Percentiles rank a stretch among this genome's conserved stretches.
phyloP scores from a whole-genome alignment of 768 basidiomycete genomes.

The Lentinus tigrinus region DNA sequence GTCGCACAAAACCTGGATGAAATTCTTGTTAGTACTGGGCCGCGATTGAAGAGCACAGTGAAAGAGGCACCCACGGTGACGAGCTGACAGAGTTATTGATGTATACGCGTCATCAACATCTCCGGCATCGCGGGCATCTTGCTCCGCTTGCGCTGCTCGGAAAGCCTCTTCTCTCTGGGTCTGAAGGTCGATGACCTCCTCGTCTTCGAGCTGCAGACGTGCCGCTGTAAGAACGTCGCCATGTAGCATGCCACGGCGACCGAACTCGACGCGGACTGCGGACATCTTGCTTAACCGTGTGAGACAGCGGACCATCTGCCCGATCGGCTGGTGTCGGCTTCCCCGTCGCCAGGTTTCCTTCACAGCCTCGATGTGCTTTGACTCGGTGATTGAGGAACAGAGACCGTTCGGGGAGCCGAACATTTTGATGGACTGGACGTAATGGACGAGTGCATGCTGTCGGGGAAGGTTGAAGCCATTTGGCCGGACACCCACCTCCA shows the following conservation, averaged over 20 bases:
- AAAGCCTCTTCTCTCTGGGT: too few species aligned
- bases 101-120: not conserved
- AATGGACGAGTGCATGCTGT: constrained; percentile 18
- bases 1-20: too few species aligned
- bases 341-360: constrained; percentile 24
- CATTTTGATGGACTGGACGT: constrained; percentile 4
- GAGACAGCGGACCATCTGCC: constrained; percentile 22
- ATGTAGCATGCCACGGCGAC: constrained; percentile 10
- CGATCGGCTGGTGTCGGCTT: constrained; percentile 12
- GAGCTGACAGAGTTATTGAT: too few species aligned
- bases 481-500: not conserved
- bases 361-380: constrained; percentile 24
- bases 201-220: too few species aligned
- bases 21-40: too few species aligned
- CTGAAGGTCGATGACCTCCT: too few species aligned
- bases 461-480: constrained; percentile 17
- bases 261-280: constrained; percentile 14
- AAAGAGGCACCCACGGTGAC: too few species aligned
- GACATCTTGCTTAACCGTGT: constrained; percentile 21
- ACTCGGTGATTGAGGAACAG: constrained; percentile 28
- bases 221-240: not conserved
- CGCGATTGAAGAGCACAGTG: too few species aligned
- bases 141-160: too few species aligned
- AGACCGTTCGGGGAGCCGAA: constrained; percentile 26
- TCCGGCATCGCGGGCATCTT: too few species aligned